These are phyloP conservation scores for Chamaecrista fasciculata DNA, from an alignment of 306 rosid species.

Conservation along the genomic window DNA sequence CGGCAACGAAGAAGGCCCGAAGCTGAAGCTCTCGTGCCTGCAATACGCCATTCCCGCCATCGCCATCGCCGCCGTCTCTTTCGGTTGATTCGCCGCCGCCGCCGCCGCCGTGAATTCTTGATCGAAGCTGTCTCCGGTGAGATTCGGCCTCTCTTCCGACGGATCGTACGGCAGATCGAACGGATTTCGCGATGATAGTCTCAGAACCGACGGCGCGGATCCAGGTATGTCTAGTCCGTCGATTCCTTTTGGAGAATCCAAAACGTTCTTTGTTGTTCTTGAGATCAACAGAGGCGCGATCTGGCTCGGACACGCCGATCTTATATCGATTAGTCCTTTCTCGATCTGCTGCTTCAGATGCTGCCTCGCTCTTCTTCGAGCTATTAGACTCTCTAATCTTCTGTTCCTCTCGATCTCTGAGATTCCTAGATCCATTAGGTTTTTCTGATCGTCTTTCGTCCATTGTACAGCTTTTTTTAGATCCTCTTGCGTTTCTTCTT, in stretches of 20 bases:
- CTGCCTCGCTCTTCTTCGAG: slow-evolving; percentile 65
- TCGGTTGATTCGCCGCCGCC: too few relatives aligned
- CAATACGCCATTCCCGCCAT: slow-evolving; percentile 45
- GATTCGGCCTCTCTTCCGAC: slow-evolving; percentile 65
- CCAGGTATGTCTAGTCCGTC: slow-evolving; percentile 58
- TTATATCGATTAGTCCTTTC: slow-evolving; percentile 32
- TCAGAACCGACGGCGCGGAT: slow-evolving; percentile 70
- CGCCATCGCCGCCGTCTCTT: too few relatives aligned
- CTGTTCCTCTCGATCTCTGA: slow-evolving; percentile 83
- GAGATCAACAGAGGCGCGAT: slow-evolving; percentile 45
- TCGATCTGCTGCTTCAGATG: slow-evolving; percentile 37
- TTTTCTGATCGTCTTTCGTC: slow-evolving; percentile 81
- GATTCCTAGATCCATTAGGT: slow-evolving; percentile 68
- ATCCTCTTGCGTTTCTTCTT: slow-evolving; percentile 37
- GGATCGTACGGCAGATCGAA: slow-evolving; percentile 77
- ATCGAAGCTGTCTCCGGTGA: slow-evolving; percentile 52
- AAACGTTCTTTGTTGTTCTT: slow-evolving; percentile 22
- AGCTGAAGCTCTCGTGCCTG: slow-evolving; percentile 72
- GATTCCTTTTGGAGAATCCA: too few relatives aligned
- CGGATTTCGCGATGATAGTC: slow-evolving; percentile 48
- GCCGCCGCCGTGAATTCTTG: slow-evolving; percentile 56
- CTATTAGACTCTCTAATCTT: slow-evolving; percentile 73
- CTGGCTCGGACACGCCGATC: slow-evolving; percentile 10
- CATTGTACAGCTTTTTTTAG: slow-evolving; percentile 66
- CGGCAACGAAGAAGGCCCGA: slow-evolving; percentile 35